Percentiles rank a stretch among this genome's conserved stretches.
Evolutionary conservation across 75 land plant genomes (phyloP).

Genomic region (Gnetum montanum): DNA sequence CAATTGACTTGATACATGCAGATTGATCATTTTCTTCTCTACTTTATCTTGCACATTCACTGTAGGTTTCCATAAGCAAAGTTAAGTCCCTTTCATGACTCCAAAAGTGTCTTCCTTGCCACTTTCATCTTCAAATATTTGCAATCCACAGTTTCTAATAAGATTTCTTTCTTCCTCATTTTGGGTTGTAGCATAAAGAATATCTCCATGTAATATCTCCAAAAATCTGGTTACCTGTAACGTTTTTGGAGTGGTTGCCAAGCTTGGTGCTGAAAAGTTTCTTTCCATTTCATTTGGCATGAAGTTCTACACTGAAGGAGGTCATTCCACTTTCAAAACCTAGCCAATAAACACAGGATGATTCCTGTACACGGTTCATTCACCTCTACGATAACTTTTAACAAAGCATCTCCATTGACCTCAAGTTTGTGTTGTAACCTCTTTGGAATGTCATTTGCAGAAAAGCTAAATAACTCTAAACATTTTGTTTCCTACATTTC

Average conservation of each 20-base stretch:
- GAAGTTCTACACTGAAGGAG: neutral
- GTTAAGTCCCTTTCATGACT: neutral
- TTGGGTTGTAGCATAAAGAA: neutral
- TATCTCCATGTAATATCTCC: neutral
- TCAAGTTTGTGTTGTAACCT: neutral
- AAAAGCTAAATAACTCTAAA: slow-evolving; percentile 8
- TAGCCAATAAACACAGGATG: neutral
- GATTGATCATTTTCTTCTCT: neutral
- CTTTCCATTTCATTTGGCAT: neutral
- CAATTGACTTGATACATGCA: neutral
- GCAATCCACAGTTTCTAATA: slow-evolving; percentile 7
- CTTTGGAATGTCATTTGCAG: neutral
- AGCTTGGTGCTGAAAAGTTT: slow-evolving; percentile 4
- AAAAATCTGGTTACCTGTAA: slow-evolving; percentile 1
- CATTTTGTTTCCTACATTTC: neutral
- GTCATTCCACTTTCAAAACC: neutral
- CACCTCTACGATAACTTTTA: neutral
- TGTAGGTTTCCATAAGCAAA: neutral
- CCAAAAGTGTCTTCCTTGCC: neutral
- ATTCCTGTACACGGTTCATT: neutral
- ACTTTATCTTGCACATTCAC: neutral
- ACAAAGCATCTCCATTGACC: neutral
- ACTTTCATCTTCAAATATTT: slow-evolving; percentile 5
- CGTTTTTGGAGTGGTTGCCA: neutral
- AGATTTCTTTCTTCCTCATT: neutral